Evolutionary conservation across 2,329 filamentous ascomycete genomes (phyloP).

Genomic region (Fusarium pseudonygamai): DNA sequence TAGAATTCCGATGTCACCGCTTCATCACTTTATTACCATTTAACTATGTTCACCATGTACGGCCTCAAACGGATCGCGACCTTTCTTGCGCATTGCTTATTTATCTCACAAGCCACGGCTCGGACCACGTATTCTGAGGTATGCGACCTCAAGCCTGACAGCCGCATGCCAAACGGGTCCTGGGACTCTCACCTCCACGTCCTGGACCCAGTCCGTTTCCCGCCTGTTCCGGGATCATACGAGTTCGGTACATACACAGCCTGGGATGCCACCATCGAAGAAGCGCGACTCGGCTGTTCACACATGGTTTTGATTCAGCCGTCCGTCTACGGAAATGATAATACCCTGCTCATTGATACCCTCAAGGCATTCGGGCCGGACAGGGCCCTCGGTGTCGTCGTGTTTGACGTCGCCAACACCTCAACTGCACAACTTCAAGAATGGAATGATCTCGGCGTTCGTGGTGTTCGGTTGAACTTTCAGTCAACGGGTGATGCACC

Average conservation of each 20-base stretch:
- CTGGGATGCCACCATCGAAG: neutral
- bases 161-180: neutral
- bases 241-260: neutral
- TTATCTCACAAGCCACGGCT: accelerated
- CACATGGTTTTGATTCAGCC: neutral
- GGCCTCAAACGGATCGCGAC: accelerated
- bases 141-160: neutral
- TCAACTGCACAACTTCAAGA: neutral
- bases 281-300: neutral
- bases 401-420: neutral
- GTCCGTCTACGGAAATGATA: neutral
- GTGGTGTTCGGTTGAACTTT: neutral
- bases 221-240: neutral
- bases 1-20: accelerated
- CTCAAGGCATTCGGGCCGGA: neutral
- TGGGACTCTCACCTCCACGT: neutral
- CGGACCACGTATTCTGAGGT: accelerated
- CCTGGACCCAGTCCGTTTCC: neutral
- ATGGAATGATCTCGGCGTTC: neutral
- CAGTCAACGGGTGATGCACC: neutral
- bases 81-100: neutral
- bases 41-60: neutral
- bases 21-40: no score
- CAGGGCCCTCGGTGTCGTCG: neutral
- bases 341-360: neutral